phyloP scores from a whole-genome alignment of 345 rosid species.

The Salix suchowensis region DNA sequence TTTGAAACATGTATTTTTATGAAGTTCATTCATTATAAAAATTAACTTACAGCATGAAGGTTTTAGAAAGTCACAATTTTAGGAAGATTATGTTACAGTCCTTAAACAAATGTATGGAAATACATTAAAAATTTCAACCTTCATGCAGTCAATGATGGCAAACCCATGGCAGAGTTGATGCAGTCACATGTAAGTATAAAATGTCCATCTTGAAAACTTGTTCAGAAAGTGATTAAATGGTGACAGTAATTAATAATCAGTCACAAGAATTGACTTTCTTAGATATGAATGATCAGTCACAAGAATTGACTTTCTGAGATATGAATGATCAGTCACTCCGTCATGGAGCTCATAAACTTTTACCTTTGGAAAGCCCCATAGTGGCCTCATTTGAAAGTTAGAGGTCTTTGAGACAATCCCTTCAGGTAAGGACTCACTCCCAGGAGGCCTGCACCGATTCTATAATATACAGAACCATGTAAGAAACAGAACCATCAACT shows the following conservation, averaged over 20 bases:
- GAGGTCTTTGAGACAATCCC: conserved; percentile 45
- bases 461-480: conserved; percentile 21
- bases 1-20: too few species aligned
- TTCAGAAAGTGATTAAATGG: too few species aligned
- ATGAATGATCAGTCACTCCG: neutral
- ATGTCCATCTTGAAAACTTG: too few species aligned
- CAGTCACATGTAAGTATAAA: too few species aligned
- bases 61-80: too few species aligned
- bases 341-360: neutral
- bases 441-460: conserved; percentile 45
- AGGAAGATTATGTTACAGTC: too few species aligned
- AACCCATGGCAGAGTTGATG: too few species aligned
- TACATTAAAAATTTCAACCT: neutral
- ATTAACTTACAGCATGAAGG: too few species aligned
- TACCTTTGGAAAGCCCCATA: conserved; percentile 58
- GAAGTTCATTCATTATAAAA: too few species aligned
- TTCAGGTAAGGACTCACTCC: conserved; percentile 51
- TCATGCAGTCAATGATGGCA: too few species aligned
- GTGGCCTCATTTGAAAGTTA: conserved; percentile 55
- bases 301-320: neutral
- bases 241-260: too few species aligned
- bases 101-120: too few species aligned
- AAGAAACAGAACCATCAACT: neutral
- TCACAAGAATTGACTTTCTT: neutral
- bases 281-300: neutral